Conservation (phyloP, 2,329 filamentous ascomycete genomes). For the Diaporthe amygdali region DNA sequence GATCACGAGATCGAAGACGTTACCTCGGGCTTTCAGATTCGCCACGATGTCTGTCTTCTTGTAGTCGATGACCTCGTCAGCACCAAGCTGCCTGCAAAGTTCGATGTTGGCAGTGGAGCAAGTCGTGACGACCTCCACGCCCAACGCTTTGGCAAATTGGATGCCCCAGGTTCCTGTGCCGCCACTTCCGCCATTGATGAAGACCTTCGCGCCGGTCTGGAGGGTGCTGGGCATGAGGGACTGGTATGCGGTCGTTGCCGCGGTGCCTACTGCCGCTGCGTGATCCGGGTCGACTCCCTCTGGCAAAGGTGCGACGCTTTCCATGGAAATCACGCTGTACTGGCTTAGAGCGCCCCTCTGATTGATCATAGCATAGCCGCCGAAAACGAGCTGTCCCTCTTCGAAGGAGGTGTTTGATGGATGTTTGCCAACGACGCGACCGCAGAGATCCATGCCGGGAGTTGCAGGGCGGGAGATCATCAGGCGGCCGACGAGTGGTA, state of each 20-base stretch:
- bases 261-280: slow-evolving; percentile 33
- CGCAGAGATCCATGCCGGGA: slow-evolving; percentile 57
- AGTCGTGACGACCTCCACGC: slow-evolving; percentile 40
- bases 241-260: slow-evolving; percentile 32
- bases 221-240: slow-evolving; percentile 28
- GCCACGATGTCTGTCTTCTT: slow-evolving; percentile 24
- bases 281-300: slow-evolving; percentile 26
- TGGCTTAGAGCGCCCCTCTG: slow-evolving; percentile 30
- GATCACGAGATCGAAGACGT: slow-evolving; percentile 32
- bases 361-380: slow-evolving; percentile 12
- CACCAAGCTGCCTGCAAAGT: slow-evolving; percentile 41
- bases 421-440: slow-evolving; percentile 44
- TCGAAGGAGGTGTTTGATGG: slow-evolving; percentile 12
- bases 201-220: slow-evolving; percentile 27
- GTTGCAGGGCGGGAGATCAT: slow-evolving; percentile 45
- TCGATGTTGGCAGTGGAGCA: slow-evolving; percentile 40
- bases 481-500: slow-evolving; percentile 43
- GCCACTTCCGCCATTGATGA: slow-evolving; percentile 44
- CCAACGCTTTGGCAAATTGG: slow-evolving; percentile 41
- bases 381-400: slow-evolving; percentile 29
- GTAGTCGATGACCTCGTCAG: slow-evolving; percentile 44
- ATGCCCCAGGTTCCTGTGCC: slow-evolving; percentile 42
- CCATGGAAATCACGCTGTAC: slow-evolving; percentile 22
- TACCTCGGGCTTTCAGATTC: slow-evolving; percentile 25
- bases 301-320: slow-evolving; percentile 22